phyloP scores from a whole-genome alignment of 148 eudicot species.

The Rhododendron kiyosumense region DNA sequence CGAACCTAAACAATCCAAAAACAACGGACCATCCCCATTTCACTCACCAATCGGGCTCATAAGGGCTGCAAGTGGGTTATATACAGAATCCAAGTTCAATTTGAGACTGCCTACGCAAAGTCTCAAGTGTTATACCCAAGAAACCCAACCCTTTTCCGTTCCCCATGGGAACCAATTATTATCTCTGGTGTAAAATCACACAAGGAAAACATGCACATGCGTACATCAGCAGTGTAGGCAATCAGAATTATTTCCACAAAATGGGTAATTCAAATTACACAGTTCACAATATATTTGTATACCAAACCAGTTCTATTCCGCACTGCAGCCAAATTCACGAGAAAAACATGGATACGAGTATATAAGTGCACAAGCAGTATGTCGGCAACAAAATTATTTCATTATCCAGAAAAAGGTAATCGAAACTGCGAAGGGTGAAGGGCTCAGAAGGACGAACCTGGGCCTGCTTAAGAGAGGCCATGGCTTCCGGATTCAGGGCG shows the following conservation, averaged over 20 bases:
- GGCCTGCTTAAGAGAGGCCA: conserved; percentile 73
- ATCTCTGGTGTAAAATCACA: neutral
- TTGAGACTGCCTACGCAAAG: neutral
- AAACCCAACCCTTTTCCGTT: neutral
- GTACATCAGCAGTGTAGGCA: neutral
- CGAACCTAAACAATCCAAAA: neutral
- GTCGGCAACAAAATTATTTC: neutral
- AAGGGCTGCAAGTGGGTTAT: neutral
- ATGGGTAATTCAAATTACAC: neutral
- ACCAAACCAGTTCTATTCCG: neutral
- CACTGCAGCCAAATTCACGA: neutral
- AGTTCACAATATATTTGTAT: neutral
- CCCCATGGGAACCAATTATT: neutral
- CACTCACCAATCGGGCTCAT: neutral
- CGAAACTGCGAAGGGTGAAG: neutral
- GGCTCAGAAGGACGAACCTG: conserved; percentile 39
- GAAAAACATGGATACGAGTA: neutral
- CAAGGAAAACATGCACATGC: neutral
- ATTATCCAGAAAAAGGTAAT: neutral
- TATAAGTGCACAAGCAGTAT: neutral
- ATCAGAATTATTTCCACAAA: neutral
- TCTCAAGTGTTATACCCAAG: neutral
- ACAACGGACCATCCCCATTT: neutral
- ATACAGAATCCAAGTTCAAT: neutral
- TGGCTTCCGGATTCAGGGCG: conserved; percentile 54